Conservation (phyloP, 1,284 basidiomycete genomes). For the Kwoniella shivajii region DNA sequence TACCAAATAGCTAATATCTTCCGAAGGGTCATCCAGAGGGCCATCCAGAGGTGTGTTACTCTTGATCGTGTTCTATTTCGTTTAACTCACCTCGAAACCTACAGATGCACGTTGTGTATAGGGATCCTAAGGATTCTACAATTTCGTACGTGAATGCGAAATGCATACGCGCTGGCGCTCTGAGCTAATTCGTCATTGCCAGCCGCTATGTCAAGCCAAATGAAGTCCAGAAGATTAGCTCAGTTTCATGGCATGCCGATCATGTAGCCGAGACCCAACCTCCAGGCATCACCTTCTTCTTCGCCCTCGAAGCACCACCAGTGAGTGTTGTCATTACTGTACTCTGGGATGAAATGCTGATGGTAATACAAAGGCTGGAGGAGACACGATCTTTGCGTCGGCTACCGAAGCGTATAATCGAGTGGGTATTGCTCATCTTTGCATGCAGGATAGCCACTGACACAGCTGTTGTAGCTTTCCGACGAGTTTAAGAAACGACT, state of each 20-base stretch:
- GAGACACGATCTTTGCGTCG: constrained; percentile 65
- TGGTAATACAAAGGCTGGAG: constrained; percentile 50
- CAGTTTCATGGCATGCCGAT: constrained; percentile 21
- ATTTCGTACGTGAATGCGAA: constrained; percentile 6
- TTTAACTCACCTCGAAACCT: background rate
- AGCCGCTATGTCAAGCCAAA: constrained; percentile 19
- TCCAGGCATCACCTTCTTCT: constrained; percentile 25
- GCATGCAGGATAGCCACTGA: background rate
- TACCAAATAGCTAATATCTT: constrained; percentile 35
- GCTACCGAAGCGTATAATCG: constrained; percentile 65
- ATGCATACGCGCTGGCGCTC: background rate
- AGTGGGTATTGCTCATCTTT: constrained; percentile 4
- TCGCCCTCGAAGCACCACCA: constrained; percentile 17
- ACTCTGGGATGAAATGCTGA: background rate
- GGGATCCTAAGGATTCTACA: constrained; percentile 43
- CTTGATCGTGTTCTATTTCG: background rate
- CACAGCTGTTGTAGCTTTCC: constrained; percentile 55
- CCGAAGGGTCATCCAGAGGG: constrained; percentile 60
- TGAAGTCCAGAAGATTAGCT: constrained; percentile 13
- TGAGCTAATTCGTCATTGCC: background rate
- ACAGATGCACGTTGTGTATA: constrained; percentile 52
- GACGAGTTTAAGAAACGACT: constrained; percentile 64
- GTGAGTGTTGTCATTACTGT: background rate
- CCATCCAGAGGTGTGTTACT: constrained; percentile 55
- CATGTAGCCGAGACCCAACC: constrained; percentile 22